Evolutionary conservation across 2,329 filamentous ascomycete genomes (phyloP).

Genomic region (Cordyceps cicadae): DNA sequence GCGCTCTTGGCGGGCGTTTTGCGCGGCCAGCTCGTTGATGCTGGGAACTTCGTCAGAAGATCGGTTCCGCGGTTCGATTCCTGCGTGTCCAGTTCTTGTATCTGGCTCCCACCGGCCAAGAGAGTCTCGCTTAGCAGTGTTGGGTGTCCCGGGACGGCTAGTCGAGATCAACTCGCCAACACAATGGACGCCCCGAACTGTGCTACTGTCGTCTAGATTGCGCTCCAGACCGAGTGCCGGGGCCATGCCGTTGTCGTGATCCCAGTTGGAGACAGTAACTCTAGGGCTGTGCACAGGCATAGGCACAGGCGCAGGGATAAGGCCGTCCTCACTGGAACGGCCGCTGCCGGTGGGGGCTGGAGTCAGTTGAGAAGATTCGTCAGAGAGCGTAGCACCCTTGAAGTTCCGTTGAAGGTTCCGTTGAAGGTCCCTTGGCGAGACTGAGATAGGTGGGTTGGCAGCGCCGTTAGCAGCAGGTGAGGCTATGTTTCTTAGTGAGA

Average conservation of each 20-base stretch:
- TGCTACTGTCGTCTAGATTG: constrained; percentile 29
- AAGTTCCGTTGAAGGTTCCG: constrained; percentile 34
- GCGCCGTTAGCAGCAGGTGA: constrained; percentile 28
- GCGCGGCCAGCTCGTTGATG: constrained; percentile 39
- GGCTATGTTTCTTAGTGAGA: constrained; percentile 37
- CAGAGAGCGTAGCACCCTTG: constrained; percentile 24
- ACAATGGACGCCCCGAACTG: constrained; percentile 27
- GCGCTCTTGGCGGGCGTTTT: constrained; percentile 35
- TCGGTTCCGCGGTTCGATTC: constrained; percentile 40
- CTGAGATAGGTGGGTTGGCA: constrained; percentile 25
- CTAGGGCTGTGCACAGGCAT: constrained; percentile 44
- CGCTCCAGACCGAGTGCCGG: constrained; percentile 33
- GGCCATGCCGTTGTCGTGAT: constrained; percentile 29
- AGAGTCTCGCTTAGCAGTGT: constrained; percentile 27
- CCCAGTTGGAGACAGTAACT: constrained; percentile 50
- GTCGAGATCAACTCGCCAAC: constrained; percentile 33
- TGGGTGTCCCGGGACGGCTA: constrained; percentile 16
- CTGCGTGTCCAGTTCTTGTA: constrained; percentile 31
- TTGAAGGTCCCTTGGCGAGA: constrained; percentile 35
- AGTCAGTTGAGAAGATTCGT: constrained; percentile 33
- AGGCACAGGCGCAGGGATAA: constrained; percentile 28
- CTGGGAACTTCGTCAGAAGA: constrained; percentile 32
- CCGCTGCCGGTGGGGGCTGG: constrained; percentile 42
- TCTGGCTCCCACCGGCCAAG: constrained; percentile 35
- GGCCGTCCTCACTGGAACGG: constrained; percentile 42